Evolutionary conservation across 176 grass and related monocot species (phyloP).

Genomic region (Oryza longistaminata): DNA sequence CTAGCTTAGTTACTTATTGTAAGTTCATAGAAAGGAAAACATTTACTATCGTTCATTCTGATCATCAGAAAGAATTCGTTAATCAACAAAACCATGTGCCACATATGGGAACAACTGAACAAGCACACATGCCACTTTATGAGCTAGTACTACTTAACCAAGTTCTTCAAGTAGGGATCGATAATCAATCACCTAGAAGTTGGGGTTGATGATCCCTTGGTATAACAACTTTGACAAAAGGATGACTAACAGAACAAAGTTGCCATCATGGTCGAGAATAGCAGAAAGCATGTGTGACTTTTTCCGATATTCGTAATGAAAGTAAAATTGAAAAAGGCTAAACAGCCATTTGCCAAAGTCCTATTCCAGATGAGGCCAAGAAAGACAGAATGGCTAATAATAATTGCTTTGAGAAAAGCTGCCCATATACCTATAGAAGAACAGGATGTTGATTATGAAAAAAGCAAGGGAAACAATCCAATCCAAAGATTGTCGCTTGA

Average conservation of each 20-base stretch:
- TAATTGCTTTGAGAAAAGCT: constrained; percentile 33
- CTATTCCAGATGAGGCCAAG: constrained; percentile 22
- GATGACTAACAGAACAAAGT: constrained; percentile 47
- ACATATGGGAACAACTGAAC: neutral
- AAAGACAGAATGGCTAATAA: constrained; percentile 27
- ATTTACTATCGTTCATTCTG: neutral
- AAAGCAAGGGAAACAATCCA: constrained; percentile 32
- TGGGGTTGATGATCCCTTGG: constrained; percentile 37
- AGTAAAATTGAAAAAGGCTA: constrained; percentile 8
- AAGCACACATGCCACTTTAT: constrained; percentile 38
- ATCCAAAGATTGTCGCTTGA: constrained; percentile 13
- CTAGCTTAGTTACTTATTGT: neutral
- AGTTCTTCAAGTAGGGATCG: constrained; percentile 35
- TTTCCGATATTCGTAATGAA: constrained; percentile 19
- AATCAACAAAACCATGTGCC: constrained; percentile 11
- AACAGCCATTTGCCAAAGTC: constrained; percentile 25
- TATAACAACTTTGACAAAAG: constrained; percentile 41
- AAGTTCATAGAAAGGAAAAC: neutral
- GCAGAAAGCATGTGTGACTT: constrained; percentile 30
- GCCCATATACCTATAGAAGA: constrained; percentile 34
- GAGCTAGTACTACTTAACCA: neutral
- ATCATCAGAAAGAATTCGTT: neutral
- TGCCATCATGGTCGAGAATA: constrained; percentile 35
- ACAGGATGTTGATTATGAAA: constrained; percentile 25
- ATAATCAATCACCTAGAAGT: constrained; percentile 39